phyloP scores from a whole-genome alignment of 2,329 filamentous ascomycete species.

The Exophiala oligosperma region DNA sequence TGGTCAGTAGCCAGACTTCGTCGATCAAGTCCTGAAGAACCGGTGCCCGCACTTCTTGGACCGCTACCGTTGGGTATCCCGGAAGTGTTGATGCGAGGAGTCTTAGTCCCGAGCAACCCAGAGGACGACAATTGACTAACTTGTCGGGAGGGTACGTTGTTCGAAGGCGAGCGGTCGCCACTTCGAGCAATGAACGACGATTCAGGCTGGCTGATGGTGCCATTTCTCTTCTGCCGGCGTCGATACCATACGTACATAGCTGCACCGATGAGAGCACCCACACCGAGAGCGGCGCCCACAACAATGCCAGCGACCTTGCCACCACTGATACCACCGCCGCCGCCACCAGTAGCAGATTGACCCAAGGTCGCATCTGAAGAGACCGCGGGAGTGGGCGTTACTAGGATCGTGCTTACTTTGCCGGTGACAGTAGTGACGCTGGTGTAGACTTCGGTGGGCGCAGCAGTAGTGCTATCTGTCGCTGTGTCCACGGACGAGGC shows the following conservation, averaged over 20 bases:
- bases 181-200: conserved; percentile 18
- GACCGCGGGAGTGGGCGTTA: conserved; percentile 25
- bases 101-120: conserved; percentile 26
- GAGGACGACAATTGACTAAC: conserved; percentile 32
- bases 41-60: conserved; percentile 19
- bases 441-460: conserved; percentile 24
- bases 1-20: conserved; percentile 39
- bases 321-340: conserved; percentile 36
- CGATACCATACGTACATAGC: conserved; percentile 41
- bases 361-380: conserved; percentile 27
- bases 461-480: conserved; percentile 14
- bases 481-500: not conserved
- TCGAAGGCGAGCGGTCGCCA: conserved; percentile 18
- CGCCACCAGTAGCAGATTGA: conserved; percentile 16
- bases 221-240: conserved; percentile 34
- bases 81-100: conserved; percentile 25
- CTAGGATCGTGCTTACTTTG: conserved; percentile 31
- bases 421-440: conserved; percentile 35
- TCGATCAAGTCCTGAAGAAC: conserved; percentile 21
- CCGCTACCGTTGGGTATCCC: conserved; percentile 18
- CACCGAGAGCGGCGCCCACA: conserved; percentile 41
- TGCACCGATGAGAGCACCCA: conserved; percentile 39
- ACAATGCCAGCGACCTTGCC: conserved; percentile 48
- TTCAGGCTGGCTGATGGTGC: conserved; percentile 8
- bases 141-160: conserved; percentile 30